Base-by-base conservation (phyloP, 2,329 filamentous ascomycete genomes). In the Cladosporium sp. region DNA sequence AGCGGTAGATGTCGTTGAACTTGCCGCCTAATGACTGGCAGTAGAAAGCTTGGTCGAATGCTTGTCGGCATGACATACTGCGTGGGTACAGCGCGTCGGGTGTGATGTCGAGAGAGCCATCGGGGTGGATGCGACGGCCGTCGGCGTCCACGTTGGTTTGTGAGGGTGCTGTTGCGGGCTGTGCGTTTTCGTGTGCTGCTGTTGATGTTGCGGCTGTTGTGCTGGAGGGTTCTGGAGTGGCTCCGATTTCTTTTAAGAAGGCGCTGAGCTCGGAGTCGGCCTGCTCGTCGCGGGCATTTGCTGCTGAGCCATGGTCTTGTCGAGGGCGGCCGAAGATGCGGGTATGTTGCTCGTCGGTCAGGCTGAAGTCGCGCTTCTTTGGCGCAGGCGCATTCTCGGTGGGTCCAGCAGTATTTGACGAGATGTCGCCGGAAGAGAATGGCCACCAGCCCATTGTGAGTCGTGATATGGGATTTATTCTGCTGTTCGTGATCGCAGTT, bases 21-120 rank as follows among this genome's bases (percentile, higher is more conserved):
- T 98, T 93, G 0, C 94, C 93, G 62, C 92, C 93, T 10, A 97
- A 83, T 0, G 90, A 92, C 76, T 95, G 91, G 85, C 95, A 99
- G 83, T 94, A 92, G 85, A 94, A 97, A 66, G 94, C 93, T 69
- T 88, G 85, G 81, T 99, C 95, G 81, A 99, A 98, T 71, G 93
- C 90, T 67, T 89, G 85, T 60, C 91, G 90, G 83, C 95, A 98
- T 74, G 90, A 93, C 89, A 98, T 95, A 61, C 85, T 87, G 49
- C 88, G 88, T 0, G 92, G 92, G 67, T 95, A 91, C 59, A 92
- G 83, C 68, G 88, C 86, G 69, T 91, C 87, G 70, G 88, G 85
- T 66, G 66, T 71, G 68, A 75, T 74, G 69, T 74, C 70, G 67
- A 74, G 67, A 32, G 65, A 64, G 68, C 71, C 72, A 64, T 75